Evolutionary conservation across 2,329 filamentous ascomycete species (phyloP).

Genomic region (Golovinomyces cichoracearum): DNA sequence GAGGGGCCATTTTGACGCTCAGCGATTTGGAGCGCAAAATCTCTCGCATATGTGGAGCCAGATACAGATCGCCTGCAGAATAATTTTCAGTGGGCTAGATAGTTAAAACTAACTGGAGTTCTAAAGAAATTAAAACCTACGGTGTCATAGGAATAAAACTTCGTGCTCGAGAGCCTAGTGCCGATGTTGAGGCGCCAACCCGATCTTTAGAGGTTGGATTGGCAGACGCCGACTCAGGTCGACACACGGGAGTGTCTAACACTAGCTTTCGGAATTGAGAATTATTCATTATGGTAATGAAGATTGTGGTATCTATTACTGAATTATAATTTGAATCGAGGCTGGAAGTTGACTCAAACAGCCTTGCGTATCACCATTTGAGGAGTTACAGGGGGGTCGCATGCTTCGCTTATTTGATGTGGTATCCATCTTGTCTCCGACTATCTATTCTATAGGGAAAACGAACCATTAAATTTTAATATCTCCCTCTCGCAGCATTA

Average conservation of each 20-base stretch:
- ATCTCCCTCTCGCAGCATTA: too few species aligned
- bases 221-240: slow-evolving; percentile 6
- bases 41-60: slow-evolving; percentile 16
- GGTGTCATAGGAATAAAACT: slow-evolving; percentile 86
- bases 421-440: too few species aligned
- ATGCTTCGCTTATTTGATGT: too few species aligned
- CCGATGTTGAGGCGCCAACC: slow-evolving; percentile 24
- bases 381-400: too few species aligned
- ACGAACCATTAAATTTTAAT: too few species aligned
- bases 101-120: slow-evolving; percentile 16
- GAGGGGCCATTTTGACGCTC: slow-evolving; percentile 26
- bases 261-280: slow-evolving; percentile 72
- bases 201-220: slow-evolving; percentile 11
- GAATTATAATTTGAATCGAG: too few species aligned
- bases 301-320: too few species aligned
- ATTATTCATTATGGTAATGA: slow-evolving; percentile 56
- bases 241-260: slow-evolving; percentile 23
- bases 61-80: slow-evolving; percentile 6
- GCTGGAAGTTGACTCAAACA: too few species aligned
- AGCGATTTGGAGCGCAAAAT: slow-evolving; percentile 66
- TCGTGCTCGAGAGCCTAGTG: slow-evolving; percentile 51
- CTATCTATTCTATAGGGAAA: too few species aligned
- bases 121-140: slow-evolving; percentile 23
- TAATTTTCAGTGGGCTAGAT: slow-evolving; percentile 1
- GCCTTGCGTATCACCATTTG: too few species aligned